Evolutionary conservation across 108 stramenopile species (phyloP).

Genomic region (Cyclotella choctawhatcheeana): DNA sequence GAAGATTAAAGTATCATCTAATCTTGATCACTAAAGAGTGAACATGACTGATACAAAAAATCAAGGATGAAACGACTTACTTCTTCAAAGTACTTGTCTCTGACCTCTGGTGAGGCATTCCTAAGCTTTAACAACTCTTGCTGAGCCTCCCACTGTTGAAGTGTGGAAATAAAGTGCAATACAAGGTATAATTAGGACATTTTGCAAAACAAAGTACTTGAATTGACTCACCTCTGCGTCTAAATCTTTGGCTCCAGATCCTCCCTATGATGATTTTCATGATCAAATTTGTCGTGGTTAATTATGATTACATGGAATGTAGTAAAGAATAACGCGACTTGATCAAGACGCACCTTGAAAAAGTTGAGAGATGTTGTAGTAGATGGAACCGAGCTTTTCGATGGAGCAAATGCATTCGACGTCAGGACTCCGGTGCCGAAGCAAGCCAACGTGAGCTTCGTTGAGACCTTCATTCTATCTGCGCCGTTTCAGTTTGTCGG

Average conservation of each 20-base stretch:
- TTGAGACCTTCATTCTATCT: conserved; percentile 15
- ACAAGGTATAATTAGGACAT: too few relatives aligned
- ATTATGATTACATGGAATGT: neutral
- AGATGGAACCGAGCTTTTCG: neutral
- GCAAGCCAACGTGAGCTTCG: neutral
- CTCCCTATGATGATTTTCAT: conserved; percentile 23
- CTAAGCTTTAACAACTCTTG: conserved; percentile 78
- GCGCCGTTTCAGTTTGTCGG: neutral
- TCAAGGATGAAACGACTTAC: conserved; percentile 22
- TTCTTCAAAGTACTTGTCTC: conserved; percentile 78
- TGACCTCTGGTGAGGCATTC: conserved; percentile 61
- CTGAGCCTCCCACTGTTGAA: conserved; percentile 67
- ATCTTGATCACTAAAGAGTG: neutral
- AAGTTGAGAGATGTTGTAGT: conserved; percentile 4
- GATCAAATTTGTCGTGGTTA: conserved; percentile 1
- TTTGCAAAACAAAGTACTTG: neutral
- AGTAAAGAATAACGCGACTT: too few relatives aligned
- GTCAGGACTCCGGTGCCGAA: neutral
- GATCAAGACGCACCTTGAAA: conserved; percentile 20
- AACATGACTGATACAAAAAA: neutral
- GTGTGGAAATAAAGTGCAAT: neutral
- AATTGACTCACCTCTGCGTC: conserved; percentile 37
- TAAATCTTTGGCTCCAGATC: conserved; percentile 47
- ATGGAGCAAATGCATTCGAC: conserved; percentile 11
- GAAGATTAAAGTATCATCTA: too few relatives aligned